These are phyloP conservation scores for Daldinia sp. DNA, from an alignment of 2,329 filamentous ascomycete genomes.

Conservation along the genomic window DNA sequence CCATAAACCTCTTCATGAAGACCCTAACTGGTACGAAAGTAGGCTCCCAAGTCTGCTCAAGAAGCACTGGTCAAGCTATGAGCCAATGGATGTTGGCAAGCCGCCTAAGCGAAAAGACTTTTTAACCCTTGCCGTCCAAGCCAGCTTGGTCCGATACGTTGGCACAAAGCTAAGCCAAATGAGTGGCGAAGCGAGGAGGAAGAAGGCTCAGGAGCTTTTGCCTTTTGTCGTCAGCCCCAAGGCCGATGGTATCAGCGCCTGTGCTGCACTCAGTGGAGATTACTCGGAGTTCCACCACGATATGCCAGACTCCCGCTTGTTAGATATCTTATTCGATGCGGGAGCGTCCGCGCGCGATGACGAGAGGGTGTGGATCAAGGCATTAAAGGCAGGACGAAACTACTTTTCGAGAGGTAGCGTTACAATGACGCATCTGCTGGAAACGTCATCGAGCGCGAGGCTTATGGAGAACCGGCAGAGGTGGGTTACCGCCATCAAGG, in stretches of 20 bases:
- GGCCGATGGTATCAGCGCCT: conserved; percentile 46
- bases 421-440: conserved; percentile 45
- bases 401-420: conserved; percentile 45
- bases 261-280: conserved; percentile 45
- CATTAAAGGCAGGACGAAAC: conserved; percentile 43
- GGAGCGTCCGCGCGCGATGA: conserved; percentile 41
- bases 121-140: conserved; percentile 44
- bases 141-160: conserved; percentile 43
- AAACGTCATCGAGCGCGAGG: conserved; percentile 44
- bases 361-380: conserved; percentile 40
- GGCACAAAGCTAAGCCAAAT: conserved; percentile 37
- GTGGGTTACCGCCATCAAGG: conserved; percentile 46
- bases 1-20: conserved; percentile 46
- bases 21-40: conserved; percentile 45
- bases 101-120: conserved; percentile 46
- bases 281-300: conserved; percentile 48
- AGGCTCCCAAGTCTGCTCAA: conserved; percentile 41
- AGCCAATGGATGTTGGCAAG: conserved; percentile 48
- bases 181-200: conserved; percentile 27
- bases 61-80: conserved; percentile 46
- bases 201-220: conserved; percentile 47
- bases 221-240: conserved; percentile 44
- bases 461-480: conserved; percentile 45
- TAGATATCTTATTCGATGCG: conserved; percentile 43
- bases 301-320: conserved; percentile 44